Conservation (phyloP, 2,329 filamentous ascomycete species). For the Alternaria consortialis region DNA sequence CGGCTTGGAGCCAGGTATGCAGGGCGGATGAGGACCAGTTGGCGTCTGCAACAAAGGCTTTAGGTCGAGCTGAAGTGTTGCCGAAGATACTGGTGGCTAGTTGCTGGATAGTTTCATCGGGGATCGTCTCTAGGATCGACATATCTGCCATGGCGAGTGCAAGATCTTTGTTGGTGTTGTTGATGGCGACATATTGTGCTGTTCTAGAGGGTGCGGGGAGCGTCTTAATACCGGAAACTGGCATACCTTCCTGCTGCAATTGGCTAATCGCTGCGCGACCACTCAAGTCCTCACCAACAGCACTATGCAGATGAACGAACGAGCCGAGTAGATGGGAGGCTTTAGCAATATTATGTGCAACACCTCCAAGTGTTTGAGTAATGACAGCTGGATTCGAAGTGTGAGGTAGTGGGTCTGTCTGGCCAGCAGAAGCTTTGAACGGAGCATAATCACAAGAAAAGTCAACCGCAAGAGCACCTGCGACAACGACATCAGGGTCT, state of each 20-base stretch:
- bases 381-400: constrained; percentile 90
- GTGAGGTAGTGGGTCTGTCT: constrained; percentile 64
- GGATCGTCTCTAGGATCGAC: constrained; percentile 72
- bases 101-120: constrained; percentile 25
- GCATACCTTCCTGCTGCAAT: constrained; percentile 71
- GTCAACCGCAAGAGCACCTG: constrained; percentile 90
- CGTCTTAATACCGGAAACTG: constrained; percentile 67
- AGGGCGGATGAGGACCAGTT: constrained; percentile 80
- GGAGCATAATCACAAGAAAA: constrained; percentile 80
- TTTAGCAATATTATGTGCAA: constrained; percentile 89
- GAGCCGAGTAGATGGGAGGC: constrained; percentile 77
- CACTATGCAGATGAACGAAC: constrained; percentile 77
- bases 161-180: constrained; percentile 82
- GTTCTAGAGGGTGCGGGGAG: constrained; percentile 67
- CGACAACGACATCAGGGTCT: constrained; percentile 75
- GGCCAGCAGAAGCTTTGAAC: constrained; percentile 48
- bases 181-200: constrained; percentile 91
- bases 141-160: constrained; percentile 97
- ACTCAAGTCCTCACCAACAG: constrained; percentile 80
- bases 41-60: constrained; percentile 84
- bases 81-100: constrained; percentile 26
- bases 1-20: constrained; percentile 71
- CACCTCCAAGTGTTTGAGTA: constrained; percentile 84
- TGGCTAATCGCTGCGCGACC: constrained; percentile 76
- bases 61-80: constrained; percentile 56